These are phyloP conservation scores for Ustilago curta DNA, from an alignment of 1,284 basidiomycete species.

Conservation along the genomic window DNA sequence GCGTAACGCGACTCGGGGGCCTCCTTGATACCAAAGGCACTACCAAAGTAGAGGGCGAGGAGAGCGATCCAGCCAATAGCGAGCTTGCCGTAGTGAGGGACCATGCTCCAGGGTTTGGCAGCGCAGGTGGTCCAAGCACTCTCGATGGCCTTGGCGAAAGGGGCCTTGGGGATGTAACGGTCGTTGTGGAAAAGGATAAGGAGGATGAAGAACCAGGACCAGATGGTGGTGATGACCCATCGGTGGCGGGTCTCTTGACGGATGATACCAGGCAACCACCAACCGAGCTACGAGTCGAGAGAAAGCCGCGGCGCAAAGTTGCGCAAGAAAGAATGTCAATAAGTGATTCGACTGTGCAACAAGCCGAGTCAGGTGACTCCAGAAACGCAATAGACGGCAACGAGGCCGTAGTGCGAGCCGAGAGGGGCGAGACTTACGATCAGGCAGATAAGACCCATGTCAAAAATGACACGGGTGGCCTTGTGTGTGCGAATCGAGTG, in stretches of 20 bases:
- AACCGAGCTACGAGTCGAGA: constrained; percentile 22
- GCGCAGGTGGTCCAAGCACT: constrained; percentile 43
- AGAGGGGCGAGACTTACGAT: constrained; percentile 5
- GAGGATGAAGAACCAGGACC: constrained; percentile 64
- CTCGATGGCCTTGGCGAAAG: constrained; percentile 50
- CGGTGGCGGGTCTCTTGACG: constrained; percentile 49
- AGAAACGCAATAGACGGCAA: no score
- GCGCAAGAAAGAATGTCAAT: no score
- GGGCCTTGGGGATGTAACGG: constrained; percentile 59
- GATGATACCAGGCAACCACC: constrained; percentile 57
- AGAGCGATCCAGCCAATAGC: constrained; percentile 57
- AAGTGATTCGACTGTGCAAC: no score
- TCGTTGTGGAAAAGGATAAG: constrained; percentile 66
- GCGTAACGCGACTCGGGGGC: constrained; percentile 50
- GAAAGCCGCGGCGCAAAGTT: no score
- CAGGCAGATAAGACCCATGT: constrained; percentile 42
- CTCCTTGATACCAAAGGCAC: constrained; percentile 61
- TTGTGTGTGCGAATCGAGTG: constrained; percentile 46
- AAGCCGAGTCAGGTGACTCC: no score
- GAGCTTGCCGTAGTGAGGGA: constrained; percentile 55
- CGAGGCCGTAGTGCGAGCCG: no score
- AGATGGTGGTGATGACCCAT: constrained; percentile 57
- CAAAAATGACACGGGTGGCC: constrained; percentile 36
- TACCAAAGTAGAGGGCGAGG: constrained; percentile 57
- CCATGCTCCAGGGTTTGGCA: constrained; percentile 52